These are phyloP conservation scores for Cadophora luteo-olivacea DNA, from an alignment of 2,329 filamentous ascomycete genomes.

Conservation along the genomic window DNA sequence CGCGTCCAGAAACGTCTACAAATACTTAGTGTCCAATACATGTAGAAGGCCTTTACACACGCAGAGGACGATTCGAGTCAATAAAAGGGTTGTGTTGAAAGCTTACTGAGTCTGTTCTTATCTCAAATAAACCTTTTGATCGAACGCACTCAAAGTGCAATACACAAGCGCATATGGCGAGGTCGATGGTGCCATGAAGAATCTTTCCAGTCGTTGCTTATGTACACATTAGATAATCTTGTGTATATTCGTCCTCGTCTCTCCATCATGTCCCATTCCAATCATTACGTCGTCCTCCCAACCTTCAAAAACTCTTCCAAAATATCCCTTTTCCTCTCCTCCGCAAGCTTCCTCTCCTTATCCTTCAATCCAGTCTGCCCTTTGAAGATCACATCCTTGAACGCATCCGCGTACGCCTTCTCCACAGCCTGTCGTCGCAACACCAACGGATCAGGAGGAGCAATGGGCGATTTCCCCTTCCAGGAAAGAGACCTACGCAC, in stretches of 20 bases:
- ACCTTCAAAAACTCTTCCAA: constrained; percentile 71
- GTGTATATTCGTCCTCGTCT: background rate
- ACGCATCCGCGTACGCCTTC: constrained; percentile 67
- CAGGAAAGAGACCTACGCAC: constrained; percentile 40
- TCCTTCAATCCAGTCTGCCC: constrained; percentile 50
- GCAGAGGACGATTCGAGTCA: too few relatives aligned
- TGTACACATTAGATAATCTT: constrained; percentile 1
- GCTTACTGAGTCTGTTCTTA: background rate
- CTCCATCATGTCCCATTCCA: background rate
- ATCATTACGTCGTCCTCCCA: constrained; percentile 7
- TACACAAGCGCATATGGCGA: too few relatives aligned
- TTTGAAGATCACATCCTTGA: constrained; percentile 69
- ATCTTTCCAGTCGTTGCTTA: constrained; percentile 8
- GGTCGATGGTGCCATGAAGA: background rate
- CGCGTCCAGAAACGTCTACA: too few relatives aligned
- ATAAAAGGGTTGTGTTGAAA: too few relatives aligned
- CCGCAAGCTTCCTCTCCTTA: constrained; percentile 62
- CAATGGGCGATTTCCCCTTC: constrained; percentile 35
- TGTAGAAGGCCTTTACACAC: too few relatives aligned
- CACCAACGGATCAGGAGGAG: constrained; percentile 54
- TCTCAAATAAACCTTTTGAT: background rate
- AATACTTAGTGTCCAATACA: too few relatives aligned
- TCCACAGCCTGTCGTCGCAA: constrained; percentile 65
- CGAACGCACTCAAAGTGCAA: background rate
- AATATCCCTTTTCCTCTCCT: constrained; percentile 69